Percentiles rank a stretch among this genome's conserved stretches.
These are phyloP conservation scores for Cyphellophora attinorum DNA, from an alignment of 2,329 filamentous ascomycete species.

Conservation along the genomic window DNA sequence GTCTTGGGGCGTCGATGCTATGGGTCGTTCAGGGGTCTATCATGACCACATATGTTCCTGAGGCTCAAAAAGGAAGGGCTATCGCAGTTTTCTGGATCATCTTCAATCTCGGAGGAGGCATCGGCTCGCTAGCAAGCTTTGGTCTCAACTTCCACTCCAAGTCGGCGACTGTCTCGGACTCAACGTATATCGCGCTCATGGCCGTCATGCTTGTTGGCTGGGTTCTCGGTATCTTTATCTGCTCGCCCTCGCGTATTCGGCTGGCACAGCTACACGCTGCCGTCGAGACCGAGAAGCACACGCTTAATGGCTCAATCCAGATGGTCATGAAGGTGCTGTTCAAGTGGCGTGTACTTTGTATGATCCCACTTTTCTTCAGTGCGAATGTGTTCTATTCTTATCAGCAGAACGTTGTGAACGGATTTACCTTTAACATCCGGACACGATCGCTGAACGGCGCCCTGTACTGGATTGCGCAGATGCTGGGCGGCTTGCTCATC, in stretches of 20 bases:
- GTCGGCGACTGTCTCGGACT: slow-evolving; percentile 37
- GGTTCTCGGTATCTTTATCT: slow-evolving; percentile 38
- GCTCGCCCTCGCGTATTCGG: slow-evolving; percentile 35
- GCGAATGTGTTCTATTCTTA: slow-evolving; percentile 64
- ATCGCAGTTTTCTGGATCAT: slow-evolving; percentile 93
- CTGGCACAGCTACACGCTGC: slow-evolving; percentile 27
- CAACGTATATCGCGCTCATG: slow-evolving; percentile 57
- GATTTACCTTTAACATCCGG: slow-evolving; percentile 44
- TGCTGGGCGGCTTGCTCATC: slow-evolving; percentile 42
- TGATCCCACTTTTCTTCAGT: slow-evolving; percentile 64
- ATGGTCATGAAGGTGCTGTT: slow-evolving; percentile 23
- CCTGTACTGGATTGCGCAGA: slow-evolving; percentile 49
- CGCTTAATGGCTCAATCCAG: slow-evolving; percentile 25
- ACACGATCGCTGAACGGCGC: slow-evolving; percentile 46
- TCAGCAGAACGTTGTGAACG: slow-evolving; percentile 53
- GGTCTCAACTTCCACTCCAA: slow-evolving; percentile 35
- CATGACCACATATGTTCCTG: slow-evolving; percentile 69
- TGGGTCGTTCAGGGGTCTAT: slow-evolving; percentile 44
- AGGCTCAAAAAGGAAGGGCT: slow-evolving; percentile 74
- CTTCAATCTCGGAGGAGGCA: slow-evolving; percentile 84
- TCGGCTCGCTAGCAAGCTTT: slow-evolving; percentile 50
- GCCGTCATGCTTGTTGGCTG: slow-evolving; percentile 57
- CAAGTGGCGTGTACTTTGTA: slow-evolving; percentile 47
- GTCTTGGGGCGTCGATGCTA: slow-evolving; percentile 39
- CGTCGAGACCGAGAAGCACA: slow-evolving; percentile 31